phyloP scores from a whole-genome alignment of 2,329 filamentous ascomycete species.

The Cladophialophora exuberans region DNA sequence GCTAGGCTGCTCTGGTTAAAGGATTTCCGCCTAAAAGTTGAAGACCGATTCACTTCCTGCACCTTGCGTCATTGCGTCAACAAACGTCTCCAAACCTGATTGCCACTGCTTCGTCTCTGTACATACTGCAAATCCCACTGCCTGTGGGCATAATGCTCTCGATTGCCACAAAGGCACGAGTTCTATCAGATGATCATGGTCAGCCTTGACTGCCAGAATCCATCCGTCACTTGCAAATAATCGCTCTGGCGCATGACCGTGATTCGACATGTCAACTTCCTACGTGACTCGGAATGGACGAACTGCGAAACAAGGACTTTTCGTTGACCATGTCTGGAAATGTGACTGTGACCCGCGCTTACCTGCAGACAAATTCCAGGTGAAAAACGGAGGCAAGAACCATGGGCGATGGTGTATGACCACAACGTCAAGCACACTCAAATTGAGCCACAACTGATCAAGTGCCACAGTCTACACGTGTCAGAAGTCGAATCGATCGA shows the following conservation, averaged over 20 bases:
- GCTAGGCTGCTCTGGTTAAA: too few relatives aligned
- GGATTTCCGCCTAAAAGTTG: too few relatives aligned
- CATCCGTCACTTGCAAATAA: too few relatives aligned
- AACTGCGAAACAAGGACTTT: constrained; percentile 41
- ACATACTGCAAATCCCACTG: too few relatives aligned
- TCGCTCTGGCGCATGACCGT: neutral
- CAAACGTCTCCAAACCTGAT: neutral
- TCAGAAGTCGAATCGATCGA: constrained; percentile 52
- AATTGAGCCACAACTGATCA: neutral
- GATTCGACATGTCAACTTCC: constrained; percentile 21
- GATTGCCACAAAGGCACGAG: too few relatives aligned
- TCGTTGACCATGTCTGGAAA: constrained; percentile 51
- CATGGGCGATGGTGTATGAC: constrained; percentile 57
- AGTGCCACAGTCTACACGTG: constrained; percentile 57
- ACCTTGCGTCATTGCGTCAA: constrained; percentile 26
- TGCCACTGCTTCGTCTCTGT: neutral
- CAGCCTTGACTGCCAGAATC: neutral
- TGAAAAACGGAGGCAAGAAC: constrained; percentile 61
- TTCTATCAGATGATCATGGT: neutral
- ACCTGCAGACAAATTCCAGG: constrained; percentile 58
- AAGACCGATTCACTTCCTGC: too few relatives aligned
- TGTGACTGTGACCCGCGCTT: constrained; percentile 61
- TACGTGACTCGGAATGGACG: constrained; percentile 29
- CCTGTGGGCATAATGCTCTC: too few relatives aligned
- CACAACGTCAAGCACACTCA: neutral